Evolutionary conservation across 495 filamentous ascomycete species (phyloP), one percentile per base, ranked within the genome.

Genomic region (Podospora pseudoanserina): DNA sequence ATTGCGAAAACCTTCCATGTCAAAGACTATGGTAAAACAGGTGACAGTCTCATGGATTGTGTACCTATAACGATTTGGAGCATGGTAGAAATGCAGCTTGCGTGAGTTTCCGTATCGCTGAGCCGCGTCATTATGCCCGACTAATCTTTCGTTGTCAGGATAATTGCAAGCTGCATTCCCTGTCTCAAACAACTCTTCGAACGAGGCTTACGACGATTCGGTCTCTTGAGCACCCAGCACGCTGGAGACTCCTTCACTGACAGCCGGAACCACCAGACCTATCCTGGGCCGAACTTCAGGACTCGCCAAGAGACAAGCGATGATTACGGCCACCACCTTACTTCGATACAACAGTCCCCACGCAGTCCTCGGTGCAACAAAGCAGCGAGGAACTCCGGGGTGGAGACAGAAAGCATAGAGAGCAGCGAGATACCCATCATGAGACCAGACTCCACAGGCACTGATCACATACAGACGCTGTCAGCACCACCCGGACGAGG

Each of bases 1-100:
- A 73, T 79, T 11, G 67, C 70, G 56, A 78, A 78, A 61, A 74
- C 72, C 4, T 67, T 67, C n/a, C 69, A 73, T 26, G 66, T 68
- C 53, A 67, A 63, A 34, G 39, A 72, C 67, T 76, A 73, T 62
- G 73, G 72, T 19, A 44, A 49, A 18, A 75, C 68, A 13, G 39
- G 39, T 11, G 39, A 49, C 39, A 49, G 39, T 16, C 67, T 77
- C 28, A 73, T 68, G 65, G 72, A 77, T 67, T 64, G 62, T n/a
- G 66, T 76, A 20, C 70, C 68, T 34, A 34, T 76, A 16, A 71
- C 72, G 6, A 56, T 78, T 3, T 78, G 74, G 74, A 68, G 66
- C 62, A 54, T 71, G 15, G 56, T 78, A 11, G 77, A 79, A 68
- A 69, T 70, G 68, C 72, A 75, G 34, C 64, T 72, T 1, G 75